Conservation (phyloP, 106 monocot genomes). For the Allium fistulosum region DNA sequence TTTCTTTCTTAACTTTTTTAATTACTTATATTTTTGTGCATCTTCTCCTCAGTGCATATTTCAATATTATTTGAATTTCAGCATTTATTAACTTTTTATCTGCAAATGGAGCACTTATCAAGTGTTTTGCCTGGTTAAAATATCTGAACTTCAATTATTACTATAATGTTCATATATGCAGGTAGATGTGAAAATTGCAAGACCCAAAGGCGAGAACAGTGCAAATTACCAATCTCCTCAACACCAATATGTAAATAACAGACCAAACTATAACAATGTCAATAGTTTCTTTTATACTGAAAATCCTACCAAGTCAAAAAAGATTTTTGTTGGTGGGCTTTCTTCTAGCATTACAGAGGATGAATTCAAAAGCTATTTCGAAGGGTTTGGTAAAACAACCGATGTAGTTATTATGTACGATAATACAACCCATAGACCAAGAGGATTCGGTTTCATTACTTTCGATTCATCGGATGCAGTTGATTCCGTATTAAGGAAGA, state of each 20-base stretch:
- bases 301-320: constrained; percentile 18
- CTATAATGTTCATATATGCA: constrained; percentile 3
- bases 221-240: constrained; percentile 7
- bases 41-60: background rate
- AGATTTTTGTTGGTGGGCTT: constrained; percentile 79
- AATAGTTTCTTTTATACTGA: background rate
- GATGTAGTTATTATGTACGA: constrained; percentile 67
- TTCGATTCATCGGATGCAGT: constrained; percentile 66
- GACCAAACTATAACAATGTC: constrained; percentile 6
- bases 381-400: constrained; percentile 35
- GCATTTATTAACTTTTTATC: background rate
- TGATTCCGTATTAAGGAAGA: constrained; percentile 30
- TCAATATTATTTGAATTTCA: background rate
- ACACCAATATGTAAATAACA: constrained; percentile 12
- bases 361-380: constrained; percentile 49
- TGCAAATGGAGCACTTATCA: no score
- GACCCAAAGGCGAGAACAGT: constrained; percentile 23
- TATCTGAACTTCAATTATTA: background rate
- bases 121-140: no score
- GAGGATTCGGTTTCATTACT: constrained; percentile 78
- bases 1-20: background rate
- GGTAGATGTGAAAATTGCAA: constrained; percentile 61
- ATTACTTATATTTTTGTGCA: background rate
- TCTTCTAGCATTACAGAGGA: constrained; percentile 30
- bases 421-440: constrained; percentile 30